phyloP scores from a whole-genome alignment of 352 stramenopile genomes.

The Globisporangium recalcitrans region DNA sequence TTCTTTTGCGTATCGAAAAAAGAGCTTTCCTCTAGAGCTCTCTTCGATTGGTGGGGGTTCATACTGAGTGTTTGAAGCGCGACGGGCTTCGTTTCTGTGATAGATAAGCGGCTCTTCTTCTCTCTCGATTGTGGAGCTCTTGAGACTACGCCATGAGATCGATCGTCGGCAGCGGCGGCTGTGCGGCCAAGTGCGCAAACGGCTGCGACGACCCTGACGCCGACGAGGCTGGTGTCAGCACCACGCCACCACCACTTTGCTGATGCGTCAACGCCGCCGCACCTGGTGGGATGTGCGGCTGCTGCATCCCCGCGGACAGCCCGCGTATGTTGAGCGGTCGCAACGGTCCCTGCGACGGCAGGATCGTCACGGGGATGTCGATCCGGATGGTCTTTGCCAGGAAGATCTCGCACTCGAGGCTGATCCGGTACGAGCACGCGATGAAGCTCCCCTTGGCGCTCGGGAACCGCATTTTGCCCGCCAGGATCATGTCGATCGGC shows the following conservation, averaged over 20 bases:
- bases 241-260: neutral
- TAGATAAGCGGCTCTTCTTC: neutral
- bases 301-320: neutral
- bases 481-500: slow-evolving; percentile 47
- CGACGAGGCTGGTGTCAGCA: neutral
- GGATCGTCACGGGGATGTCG: slow-evolving; percentile 34
- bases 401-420: slow-evolving; percentile 53
- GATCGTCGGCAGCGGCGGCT: slow-evolving; percentile 6
- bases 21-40: neutral
- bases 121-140: neutral
- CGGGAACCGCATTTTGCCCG: slow-evolving; percentile 52
- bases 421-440: slow-evolving; percentile 54
- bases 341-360: slow-evolving; percentile 14
- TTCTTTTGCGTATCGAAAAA: too few relatives aligned
- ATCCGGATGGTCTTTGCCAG: slow-evolving; percentile 23
- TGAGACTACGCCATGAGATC: slow-evolving; percentile 11
- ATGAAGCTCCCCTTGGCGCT: slow-evolving; percentile 50
- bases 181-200: slow-evolving; percentile 9
- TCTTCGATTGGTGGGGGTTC: neutral
- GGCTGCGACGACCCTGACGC: slow-evolving; percentile 2
- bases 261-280: neutral
- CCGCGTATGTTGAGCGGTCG: slow-evolving; percentile 2
- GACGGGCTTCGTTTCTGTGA: neutral
- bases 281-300: neutral
- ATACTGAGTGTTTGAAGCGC: neutral